phyloP scores from a whole-genome alignment of 169 alveolate genomes.

The Prorocentrum cordatum region DNA sequence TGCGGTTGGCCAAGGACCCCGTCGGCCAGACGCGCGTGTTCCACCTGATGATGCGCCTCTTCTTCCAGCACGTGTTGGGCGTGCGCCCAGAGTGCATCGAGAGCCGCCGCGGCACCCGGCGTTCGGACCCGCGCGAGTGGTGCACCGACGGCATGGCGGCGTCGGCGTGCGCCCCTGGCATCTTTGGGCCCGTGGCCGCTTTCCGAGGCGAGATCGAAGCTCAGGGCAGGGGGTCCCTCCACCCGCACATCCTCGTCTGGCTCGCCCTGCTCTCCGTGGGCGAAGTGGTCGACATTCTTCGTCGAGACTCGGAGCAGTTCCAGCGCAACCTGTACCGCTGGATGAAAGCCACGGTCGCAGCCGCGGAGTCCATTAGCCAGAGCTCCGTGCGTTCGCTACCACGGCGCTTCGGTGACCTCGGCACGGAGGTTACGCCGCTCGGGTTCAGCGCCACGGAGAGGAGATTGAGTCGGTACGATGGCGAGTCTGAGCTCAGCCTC shows the following conservation, averaged over 20 bases:
- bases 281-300: too few species aligned
- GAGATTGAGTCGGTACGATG: too few species aligned
- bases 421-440: too few species aligned
- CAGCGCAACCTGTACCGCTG: too few species aligned
- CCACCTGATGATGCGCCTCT: not conserved
- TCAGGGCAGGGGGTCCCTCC: conserved; percentile 7
- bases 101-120: not conserved
- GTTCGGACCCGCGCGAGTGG: not conserved
- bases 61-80: not conserved
- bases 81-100: conserved; percentile 7
- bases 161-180: not conserved
- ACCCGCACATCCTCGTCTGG: conserved; percentile 13
- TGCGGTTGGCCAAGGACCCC: conserved; percentile 4
- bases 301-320: too few species aligned
- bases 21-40: not conserved
- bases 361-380: too few species aligned
- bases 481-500: too few species aligned
- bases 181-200: not conserved
- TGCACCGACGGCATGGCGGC: conserved; percentile 7
- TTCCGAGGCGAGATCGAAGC: conserved; percentile 25
- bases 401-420: too few species aligned
- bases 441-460: too few species aligned
- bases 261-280: too few species aligned
- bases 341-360: too few species aligned
- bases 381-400: too few species aligned